Evolutionary conservation across 176 grass and related monocot genomes (phyloP).

Genomic region (Canna indica): DNA sequence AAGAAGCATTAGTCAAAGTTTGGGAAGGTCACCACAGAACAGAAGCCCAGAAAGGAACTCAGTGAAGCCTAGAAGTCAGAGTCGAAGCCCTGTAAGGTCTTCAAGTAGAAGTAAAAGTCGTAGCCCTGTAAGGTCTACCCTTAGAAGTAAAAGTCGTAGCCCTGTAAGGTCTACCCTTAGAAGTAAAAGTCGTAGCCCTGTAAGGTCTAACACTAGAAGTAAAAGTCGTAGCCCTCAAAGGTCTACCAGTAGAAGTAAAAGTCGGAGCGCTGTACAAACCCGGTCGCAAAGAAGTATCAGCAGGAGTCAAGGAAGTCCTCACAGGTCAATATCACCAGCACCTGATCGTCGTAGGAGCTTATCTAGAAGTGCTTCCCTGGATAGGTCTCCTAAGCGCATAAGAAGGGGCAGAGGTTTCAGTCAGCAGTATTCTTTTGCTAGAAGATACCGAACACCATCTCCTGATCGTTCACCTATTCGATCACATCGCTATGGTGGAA

Average conservation of each 20-base stretch:
- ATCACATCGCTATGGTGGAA: slow-evolving; percentile 58
- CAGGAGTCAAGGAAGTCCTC: slow-evolving; percentile 25
- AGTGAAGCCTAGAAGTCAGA: slow-evolving; percentile 35
- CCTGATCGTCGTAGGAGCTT: slow-evolving; percentile 60
- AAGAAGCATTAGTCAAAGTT: slow-evolving; percentile 36
- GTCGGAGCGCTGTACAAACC: too few species aligned
- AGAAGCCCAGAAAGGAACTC: slow-evolving; percentile 58
- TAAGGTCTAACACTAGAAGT: slow-evolving; percentile 39
- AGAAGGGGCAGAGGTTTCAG: slow-evolving; percentile 86
- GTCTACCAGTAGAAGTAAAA: too few species aligned
- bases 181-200: slow-evolving; percentile 49
- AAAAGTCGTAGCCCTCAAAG: slow-evolving; percentile 49
- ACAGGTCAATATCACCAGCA: slow-evolving; percentile 49
- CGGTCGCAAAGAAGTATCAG: slow-evolving; percentile 25
- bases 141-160: slow-evolving; percentile 48
- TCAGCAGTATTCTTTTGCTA: slow-evolving; percentile 86
- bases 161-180: slow-evolving; percentile 37
- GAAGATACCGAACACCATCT: slow-evolving; percentile 82
- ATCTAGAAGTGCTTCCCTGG: slow-evolving; percentile 75
- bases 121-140: slow-evolving; percentile 43
- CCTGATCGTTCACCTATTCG: slow-evolving; percentile 54
- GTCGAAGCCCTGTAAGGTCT: slow-evolving; percentile 50
- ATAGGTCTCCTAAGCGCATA: slow-evolving; percentile 82
- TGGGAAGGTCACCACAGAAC: slow-evolving; percentile 16
- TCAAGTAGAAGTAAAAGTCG: slow-evolving; percentile 41